These are phyloP conservation scores for Xanthoceras sorbifolium DNA, from an alignment of 345 rosid species.

Conservation along the genomic window DNA sequence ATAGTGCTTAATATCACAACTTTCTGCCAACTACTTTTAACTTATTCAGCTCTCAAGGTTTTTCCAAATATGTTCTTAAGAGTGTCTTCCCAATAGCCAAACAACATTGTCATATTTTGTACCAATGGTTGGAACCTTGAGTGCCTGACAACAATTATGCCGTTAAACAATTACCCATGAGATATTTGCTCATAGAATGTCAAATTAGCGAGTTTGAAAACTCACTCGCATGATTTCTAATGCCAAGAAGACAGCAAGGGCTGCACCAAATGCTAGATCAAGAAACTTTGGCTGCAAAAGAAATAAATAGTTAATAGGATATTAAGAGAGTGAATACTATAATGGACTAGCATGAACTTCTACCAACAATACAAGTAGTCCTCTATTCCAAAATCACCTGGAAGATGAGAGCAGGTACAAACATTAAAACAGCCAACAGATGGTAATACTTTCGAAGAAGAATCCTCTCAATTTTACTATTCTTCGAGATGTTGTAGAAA, in stretches of 20 bases:
- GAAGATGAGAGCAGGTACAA: conserved; percentile 88
- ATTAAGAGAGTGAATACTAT: conserved; percentile 10
- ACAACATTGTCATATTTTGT: not conserved
- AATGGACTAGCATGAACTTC: not conserved
- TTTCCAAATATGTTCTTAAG: not conserved
- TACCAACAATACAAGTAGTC: conserved; percentile 7
- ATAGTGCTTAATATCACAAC: not conserved
- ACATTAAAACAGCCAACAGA: conserved; percentile 94
- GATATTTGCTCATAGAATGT: not conserved
- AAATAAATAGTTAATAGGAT: conserved; percentile 19
- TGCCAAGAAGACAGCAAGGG: conserved; percentile 75
- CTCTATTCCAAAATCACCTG: conserved; percentile 58
- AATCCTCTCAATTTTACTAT: conserved; percentile 90
- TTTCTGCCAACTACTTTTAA: not conserved
- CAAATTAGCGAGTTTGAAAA: not conserved
- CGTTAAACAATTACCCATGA: not conserved
- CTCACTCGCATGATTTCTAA: conserved; percentile 93
- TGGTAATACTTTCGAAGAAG: conserved; percentile 97
- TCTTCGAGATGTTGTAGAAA: conserved; percentile 81
- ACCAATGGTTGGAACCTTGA: not conserved
- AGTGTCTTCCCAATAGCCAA: not conserved
- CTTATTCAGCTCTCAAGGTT: not conserved
- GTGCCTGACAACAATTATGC: not conserved
- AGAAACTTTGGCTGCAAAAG: conserved; percentile 85
- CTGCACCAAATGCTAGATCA: conserved; percentile 94